A percentile compares a stretch with the other conserved stretches of the same genome.
These are phyloP conservation scores for Candolleomyces eurysporus DNA, from an alignment of 768 basidiomycete species.

Conservation along the genomic window DNA sequence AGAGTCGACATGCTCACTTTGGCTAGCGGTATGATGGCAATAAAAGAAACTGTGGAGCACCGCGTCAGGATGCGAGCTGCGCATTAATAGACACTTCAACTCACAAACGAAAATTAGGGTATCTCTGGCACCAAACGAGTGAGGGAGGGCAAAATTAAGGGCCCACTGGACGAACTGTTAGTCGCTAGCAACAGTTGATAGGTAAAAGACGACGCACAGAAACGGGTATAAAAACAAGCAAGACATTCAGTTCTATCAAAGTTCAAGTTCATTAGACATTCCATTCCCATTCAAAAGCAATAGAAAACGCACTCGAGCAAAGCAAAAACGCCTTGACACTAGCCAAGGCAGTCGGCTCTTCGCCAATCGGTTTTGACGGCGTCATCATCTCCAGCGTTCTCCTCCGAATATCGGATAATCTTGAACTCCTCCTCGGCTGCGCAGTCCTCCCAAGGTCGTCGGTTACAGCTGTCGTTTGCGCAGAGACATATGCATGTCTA, in stretches of 20 bases:
- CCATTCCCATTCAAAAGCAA: constrained; percentile 47
- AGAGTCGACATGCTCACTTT: constrained; percentile 41
- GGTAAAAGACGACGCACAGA: constrained; percentile 55
- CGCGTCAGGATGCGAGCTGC: constrained; percentile 40
- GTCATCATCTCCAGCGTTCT: constrained; percentile 24
- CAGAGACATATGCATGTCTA: background rate
- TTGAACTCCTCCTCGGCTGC: background rate
- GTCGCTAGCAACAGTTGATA: constrained; percentile 54
- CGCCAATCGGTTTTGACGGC: constrained; percentile 39
- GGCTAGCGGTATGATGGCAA: constrained; percentile 77
- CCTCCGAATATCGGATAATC: background rate
- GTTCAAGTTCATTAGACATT: background rate
- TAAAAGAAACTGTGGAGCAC: constrained; percentile 69
- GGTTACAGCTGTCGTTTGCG: background rate
- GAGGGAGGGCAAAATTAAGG: constrained; percentile 56
- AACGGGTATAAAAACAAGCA: constrained; percentile 63
- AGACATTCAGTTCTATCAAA: constrained; percentile 62
- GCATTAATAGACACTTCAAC: background rate
- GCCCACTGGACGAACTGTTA: constrained; percentile 55
- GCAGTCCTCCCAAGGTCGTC: background rate
- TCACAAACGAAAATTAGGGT: constrained; percentile 68
- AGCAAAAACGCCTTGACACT: constrained; percentile 54
- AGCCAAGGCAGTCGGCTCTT: constrained; percentile 40
- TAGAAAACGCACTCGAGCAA: constrained; percentile 56
- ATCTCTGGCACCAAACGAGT: constrained; percentile 34